phyloP scores from a whole-genome alignment of 1,284 basidiomycete genomes.

The Ceratorhiza oryzae-sativae region DNA sequence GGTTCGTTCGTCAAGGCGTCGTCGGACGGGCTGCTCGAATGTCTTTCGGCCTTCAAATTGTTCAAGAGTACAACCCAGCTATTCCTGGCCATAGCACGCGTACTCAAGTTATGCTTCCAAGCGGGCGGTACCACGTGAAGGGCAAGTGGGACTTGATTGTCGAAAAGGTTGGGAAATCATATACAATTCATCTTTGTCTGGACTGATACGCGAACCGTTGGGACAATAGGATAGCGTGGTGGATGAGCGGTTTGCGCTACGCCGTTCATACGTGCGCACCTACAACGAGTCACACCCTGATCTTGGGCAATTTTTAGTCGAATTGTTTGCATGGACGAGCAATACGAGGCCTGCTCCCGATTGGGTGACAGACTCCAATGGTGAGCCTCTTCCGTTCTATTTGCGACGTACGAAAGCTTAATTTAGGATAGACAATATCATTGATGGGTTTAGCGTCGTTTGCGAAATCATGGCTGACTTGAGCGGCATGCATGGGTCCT shows the following conservation, averaged over 20 bases:
- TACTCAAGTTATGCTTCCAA: neutral
- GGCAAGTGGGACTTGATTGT: constrained; percentile 10
- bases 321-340: neutral
- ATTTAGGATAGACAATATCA: neutral
- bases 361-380: neutral
- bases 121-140: neutral
- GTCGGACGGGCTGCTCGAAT: constrained; percentile 14
- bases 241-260: neutral
- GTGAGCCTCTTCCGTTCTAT: neutral
- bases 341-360: neutral
- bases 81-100: neutral
- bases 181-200: neutral
- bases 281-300: neutral
- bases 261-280: neutral
- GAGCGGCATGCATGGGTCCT: neutral
- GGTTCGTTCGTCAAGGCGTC: constrained; percentile 14
- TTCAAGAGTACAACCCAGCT: neutral
- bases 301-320: neutral
- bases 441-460: constrained; percentile 5
- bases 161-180: neutral
- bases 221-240: neutral
- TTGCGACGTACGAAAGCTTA: no score
- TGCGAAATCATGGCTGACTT: constrained; percentile 10
- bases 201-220: neutral
- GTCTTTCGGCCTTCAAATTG: constrained; percentile 12